Base-by-base conservation (phyloP, 148 eudicot genomes). In the Diospyros kaki region DNA sequence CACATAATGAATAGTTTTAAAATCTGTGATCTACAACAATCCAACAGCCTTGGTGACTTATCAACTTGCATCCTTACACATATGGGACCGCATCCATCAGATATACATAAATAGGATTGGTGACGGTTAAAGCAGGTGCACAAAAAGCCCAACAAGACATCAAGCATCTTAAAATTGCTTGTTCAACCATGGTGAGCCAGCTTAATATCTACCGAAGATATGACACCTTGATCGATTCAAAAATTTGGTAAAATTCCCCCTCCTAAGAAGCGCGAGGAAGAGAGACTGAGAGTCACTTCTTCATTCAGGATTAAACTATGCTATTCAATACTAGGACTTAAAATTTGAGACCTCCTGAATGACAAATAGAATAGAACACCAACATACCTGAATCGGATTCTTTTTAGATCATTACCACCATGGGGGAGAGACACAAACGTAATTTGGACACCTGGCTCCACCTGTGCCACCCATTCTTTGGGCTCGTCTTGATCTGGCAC, bases 381-480 rank as follows among this genome's bases (percentile, higher is more conserved):
- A n/a, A 64, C 53, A 44, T 89, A 94, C 98, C 97, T 90, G 90
- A 96, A 96, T 56, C 99, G 91, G 58, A 96, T 96, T 58, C 99
- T 74, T 76, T 91, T 96, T 50, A 96, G 85, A 73, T 96, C 99
- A 84, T 96, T 96, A 72, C 99, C 99, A 51, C 97, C 97, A 71
- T 86, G 75, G 48, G 97, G 88, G 72, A 96, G 94, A 43, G 99
- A 93, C 44, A 88, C 90, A 60, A 96, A 96, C 53, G 99, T 96
- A 76, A 96, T 93, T 69, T 96, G 98, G 56, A 96, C 96, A 10
- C 99, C 99, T 14, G 99, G 99, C 79, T 96, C 99, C 52, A 96
- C 99, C 71, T 93, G 98, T 43, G 99, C 99, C 87, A 84, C 91
- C 99, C 99, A 96, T 66, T 96, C 99, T 82, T 96, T 96, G 2